Evolutionary conservation across 306 rosid genomes (phyloP).

Genomic region (Spatholobus suberectus): DNA sequence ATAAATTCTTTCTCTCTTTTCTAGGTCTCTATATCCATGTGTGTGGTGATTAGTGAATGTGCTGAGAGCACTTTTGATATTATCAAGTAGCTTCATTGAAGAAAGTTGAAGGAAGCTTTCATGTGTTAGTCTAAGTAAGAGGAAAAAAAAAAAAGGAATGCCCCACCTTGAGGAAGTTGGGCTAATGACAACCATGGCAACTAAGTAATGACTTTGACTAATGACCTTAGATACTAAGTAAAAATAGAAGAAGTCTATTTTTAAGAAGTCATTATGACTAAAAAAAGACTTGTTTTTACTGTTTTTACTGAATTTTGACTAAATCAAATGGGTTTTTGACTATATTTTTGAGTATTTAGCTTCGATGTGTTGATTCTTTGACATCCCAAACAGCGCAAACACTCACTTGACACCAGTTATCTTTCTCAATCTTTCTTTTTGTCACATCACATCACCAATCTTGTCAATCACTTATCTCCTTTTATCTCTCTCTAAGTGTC

Average conservation of each 20-base stretch:
- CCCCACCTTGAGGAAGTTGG: neutral
- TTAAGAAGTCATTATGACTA: neutral
- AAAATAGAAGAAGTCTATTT: neutral
- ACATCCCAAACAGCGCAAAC: neutral
- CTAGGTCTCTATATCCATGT: too few species aligned
- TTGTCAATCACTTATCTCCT: neutral
- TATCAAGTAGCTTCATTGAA: too few species aligned
- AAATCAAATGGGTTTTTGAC: neutral
- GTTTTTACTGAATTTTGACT: too few species aligned
- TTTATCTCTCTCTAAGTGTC: neutral
- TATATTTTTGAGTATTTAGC: neutral
- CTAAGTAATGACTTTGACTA: neutral
- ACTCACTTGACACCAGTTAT: neutral
- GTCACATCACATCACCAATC: neutral
- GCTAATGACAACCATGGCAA: neutral
- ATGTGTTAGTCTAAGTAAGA: neutral
- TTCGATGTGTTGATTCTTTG: neutral
- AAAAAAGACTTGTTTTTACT: too few species aligned
- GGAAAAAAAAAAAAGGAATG: neutral
- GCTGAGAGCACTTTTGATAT: neutral
- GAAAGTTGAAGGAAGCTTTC: neutral
- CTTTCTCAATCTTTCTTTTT: neutral
- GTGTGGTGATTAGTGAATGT: neutral
- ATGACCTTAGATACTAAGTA: neutral
- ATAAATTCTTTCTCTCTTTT: too few species aligned